phyloP scores from a whole-genome alignment of 805 yeast genomes.

The Kuraishia cidri region DNA sequence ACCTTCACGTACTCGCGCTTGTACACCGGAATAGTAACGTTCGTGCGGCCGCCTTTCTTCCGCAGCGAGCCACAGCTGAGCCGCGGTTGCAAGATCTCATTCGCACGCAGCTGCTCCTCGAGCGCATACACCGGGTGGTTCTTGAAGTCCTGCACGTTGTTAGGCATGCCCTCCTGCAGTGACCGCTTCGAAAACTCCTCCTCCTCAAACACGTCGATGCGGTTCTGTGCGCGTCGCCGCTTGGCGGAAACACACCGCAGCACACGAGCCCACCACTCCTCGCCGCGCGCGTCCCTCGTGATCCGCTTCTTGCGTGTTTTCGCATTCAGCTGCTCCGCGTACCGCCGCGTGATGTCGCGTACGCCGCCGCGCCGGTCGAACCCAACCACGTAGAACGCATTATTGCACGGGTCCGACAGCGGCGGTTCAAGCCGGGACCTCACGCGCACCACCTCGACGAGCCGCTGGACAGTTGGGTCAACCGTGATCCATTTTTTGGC shows the following conservation, averaged over 20 bases:
- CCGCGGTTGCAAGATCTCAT: conserved; percentile 64
- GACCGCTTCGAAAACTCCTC: conserved; percentile 55
- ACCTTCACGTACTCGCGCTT: conserved; percentile 53
- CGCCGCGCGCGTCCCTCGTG: conserved; percentile 45
- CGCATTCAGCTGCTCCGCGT: conserved; percentile 62
- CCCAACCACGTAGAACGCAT: conserved; percentile 68
- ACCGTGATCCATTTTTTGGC: conserved; percentile 73
- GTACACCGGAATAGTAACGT: conserved; percentile 50
- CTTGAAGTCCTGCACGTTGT: conserved; percentile 70
- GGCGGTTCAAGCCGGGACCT: conserved; percentile 67
- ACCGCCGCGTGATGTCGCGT: conserved; percentile 80
- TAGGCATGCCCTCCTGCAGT: conserved; percentile 79
- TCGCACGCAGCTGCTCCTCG: conserved; percentile 62
- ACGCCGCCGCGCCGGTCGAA: conserved; percentile 58
- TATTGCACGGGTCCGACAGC: conserved; percentile 41
- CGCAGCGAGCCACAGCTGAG: conserved; percentile 70
- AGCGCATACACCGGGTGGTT: conserved; percentile 83
- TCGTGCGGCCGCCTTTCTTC: conserved; percentile 26
- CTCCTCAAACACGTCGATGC: conserved; percentile 44
- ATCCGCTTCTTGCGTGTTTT: conserved; percentile 69
- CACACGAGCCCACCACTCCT: conserved; percentile 51
- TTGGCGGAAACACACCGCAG: conserved; percentile 22
- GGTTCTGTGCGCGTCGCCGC: conserved; percentile 13
- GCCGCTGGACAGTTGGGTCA: conserved; percentile 64
- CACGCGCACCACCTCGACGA: conserved; percentile 40